Base-by-base conservation (phyloP, 2,329 filamentous ascomycete genomes). In the Cladosporium sp. region DNA sequence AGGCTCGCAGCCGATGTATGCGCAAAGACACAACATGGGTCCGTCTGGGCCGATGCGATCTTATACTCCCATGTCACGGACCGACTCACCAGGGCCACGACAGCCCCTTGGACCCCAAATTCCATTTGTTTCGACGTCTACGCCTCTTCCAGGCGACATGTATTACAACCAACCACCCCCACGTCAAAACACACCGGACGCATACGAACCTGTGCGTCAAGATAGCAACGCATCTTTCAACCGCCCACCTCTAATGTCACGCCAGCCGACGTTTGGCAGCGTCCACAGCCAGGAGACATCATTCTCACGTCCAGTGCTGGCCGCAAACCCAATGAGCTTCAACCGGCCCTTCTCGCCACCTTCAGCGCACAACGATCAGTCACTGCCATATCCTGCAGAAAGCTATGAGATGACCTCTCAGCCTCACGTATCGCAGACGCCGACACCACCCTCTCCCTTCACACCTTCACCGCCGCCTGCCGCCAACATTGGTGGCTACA, bases 401-500 rank as follows among this genome's bases (percentile, higher is more conserved):
- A 73, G 72, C 69, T 77, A 76, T 65, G 75, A 77, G 66, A 76
- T 77, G 75, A 72, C 67, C 26, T 15, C 68, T 3, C 67, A 72
- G 52, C 59, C 54, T 59, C 26, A n/a, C 63, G 60, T 63, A 24
- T 63, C 65, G 7, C 59, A 70, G 34, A 64, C 68, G 11, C 67
- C 66, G 38, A 18, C 49, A 41, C 34, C 55, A 24, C n/a, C 6
- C 18, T 36, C 55, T 38, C 11, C 32, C 0, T 38, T 24, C 14
- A 7, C 34, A 34, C 55, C 34, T 38, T 38, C 55, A 18, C 55
- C 55, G 7, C 55, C 55, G 24, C 65, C 68, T 24, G 34, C 66
- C 10, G 64, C 65, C 24, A 64, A 61, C 49, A 44, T 54, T 6
- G 68, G 70, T 38, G 69, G 69, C 41, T 77, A 76, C 63, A 68